These are phyloP conservation scores for Naganishia cerealis DNA, from an alignment of 1,284 basidiomycete genomes.

Conservation along the genomic window DNA sequence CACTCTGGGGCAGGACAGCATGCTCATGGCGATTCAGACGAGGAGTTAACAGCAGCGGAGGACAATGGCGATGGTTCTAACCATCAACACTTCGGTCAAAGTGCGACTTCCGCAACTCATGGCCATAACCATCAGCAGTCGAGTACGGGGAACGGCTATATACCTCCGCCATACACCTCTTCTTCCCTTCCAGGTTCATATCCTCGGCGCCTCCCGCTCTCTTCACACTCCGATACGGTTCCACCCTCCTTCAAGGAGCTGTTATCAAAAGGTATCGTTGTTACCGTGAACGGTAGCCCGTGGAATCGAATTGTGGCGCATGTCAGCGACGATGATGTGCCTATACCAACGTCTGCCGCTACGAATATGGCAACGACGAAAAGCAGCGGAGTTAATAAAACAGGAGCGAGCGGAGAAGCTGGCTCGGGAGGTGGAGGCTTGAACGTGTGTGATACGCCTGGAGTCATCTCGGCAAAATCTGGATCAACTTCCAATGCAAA, in stretches of 20 bases:
- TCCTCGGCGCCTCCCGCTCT: constrained; percentile 25
- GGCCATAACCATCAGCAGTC: background rate
- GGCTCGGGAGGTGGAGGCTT: background rate
- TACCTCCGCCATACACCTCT: constrained; percentile 28
- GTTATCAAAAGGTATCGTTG: constrained; percentile 51
- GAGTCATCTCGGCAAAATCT: background rate
- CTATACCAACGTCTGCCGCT: constrained; percentile 14
- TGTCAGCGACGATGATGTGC: constrained; percentile 46
- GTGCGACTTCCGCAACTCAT: background rate
- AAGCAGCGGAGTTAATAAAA: background rate
- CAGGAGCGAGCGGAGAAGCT: background rate
- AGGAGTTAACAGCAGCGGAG: constrained; percentile 44
- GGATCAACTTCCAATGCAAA: background rate
- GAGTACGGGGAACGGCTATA: background rate
- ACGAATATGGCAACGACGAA: background rate
- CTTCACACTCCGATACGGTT: constrained; percentile 24
- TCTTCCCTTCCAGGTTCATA: constrained; percentile 28
- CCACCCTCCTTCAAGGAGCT: constrained; percentile 51
- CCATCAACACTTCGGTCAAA: background rate
- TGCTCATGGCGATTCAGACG: constrained; percentile 37
- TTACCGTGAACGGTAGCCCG: constrained; percentile 51
- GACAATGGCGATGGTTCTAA: constrained; percentile 40
- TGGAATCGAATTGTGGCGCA: constrained; percentile 54
- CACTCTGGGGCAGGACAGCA: constrained; percentile 2
- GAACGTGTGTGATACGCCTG: background rate